Base-by-base conservation (phyloP, 495 filamentous ascomycete species). In the Mycothermus thermophilus region DNA sequence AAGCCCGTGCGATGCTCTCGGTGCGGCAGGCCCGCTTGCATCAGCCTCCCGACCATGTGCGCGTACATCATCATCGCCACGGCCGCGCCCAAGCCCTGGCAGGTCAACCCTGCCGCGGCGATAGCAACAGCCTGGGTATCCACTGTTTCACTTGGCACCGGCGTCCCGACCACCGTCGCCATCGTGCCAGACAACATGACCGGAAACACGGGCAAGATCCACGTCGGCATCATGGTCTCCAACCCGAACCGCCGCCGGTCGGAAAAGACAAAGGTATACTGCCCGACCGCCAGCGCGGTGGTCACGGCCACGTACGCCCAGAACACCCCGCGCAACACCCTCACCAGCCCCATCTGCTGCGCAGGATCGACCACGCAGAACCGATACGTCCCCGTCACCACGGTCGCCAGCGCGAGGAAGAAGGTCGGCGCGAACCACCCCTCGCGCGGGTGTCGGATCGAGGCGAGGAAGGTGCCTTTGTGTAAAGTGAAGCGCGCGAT, bases 381-480 rank as follows among this genome's bases (percentile, higher is more conserved):
- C 0, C 58, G 57, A 18, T 75, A 68, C 1, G 76, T 70, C 5
- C 69, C 67, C 4, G 66, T 63, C 32, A 82, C 71, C 35, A 80
- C 58, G 7, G 74, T 76, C 7, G 79, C 75, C 12, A 80, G 35
- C 5, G 70, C 71, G 10, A 84, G 65, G 48, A 73, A 77, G 38
- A 80, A 79, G 8, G 75, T 75, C 11, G 73, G 68, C 27, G 80
- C 64, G 63, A 80, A 82, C 30, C 81, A 71, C 6, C 69, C 70
- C 42, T 84, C 79, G 5, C 71, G 64, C 3, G 71, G 69, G 37
- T 81, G 74, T 5, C 60, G 61, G 27, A 83, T 47, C 12, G 75
- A 75, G 18, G 59, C 42, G 15, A 59, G 52, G 24, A 80, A 42
- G 0, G 66, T 62, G 7, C 67, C 63, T 6, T 61, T 57, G 37